Evolutionary conservation across 257 asterid genomes (phyloP), one percentile per base, ranked within the genome.

Genomic region (Solanum medicagineum): DNA sequence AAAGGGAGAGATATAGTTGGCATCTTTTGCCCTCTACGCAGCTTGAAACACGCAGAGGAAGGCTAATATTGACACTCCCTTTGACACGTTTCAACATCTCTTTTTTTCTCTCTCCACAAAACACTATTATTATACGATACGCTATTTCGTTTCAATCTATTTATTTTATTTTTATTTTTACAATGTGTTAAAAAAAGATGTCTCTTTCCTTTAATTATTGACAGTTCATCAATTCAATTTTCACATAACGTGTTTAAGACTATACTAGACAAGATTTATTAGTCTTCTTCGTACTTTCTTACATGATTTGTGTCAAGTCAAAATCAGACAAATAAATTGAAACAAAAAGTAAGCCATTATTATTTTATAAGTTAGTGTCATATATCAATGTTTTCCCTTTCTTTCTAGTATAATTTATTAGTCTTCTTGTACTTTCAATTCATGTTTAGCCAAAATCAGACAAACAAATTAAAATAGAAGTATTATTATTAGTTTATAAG

Each of bases 11-110:
- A 89, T 68, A 85, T 84, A 84, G 85, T 85, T 89, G 90, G 92
- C 92, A 83, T 91, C 87, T 88, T 89, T 89, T 89, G 90, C 87
- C 91, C 89, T 93, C 91, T 75, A 91, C 87, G 91, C 91, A 81
- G 90, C 93, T 90, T 86, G 84, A 88, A 90, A 92, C 90, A 88
- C 92, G 94, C 92, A 87, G 81, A 75, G 85, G 44, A 55, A 86
- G 83, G 86, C 73, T 70, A 86, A 85, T 59, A 57, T 40, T 49
- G 60, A 74, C 75, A 85, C 68, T 87, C 79, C 86, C 87, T 79
- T 85, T 36, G 85, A 89, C 90, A 87, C 91, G 90, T 89, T 84
- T 89, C 88, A 45, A 86, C 86, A 11, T 65, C 82, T 70, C 22
- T 24, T 66, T 29, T 29, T 74, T 13, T 47, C 22, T 24, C 14